phyloP scores from a whole-genome alignment of 768 basidiomycete species.

The Russula sp. region DNA sequence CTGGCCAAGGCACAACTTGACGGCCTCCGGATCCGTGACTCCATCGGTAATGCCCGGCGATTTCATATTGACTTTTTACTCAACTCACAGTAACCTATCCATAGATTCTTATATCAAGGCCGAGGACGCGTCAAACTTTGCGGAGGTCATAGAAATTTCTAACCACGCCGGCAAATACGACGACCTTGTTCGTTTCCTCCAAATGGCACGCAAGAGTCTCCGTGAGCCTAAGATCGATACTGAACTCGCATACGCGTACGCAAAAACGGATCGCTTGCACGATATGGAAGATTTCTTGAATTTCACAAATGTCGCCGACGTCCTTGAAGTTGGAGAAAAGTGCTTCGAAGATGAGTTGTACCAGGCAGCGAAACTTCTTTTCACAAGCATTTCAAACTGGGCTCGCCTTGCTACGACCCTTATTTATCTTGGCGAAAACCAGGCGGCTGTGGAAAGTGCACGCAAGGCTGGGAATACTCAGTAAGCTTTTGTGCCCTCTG shows the following conservation, averaged over 20 bases:
- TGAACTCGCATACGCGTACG: slow-evolving; percentile 96
- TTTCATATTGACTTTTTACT: slow-evolving; percentile 11
- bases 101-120: slow-evolving; percentile 97
- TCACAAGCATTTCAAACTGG: slow-evolving; percentile 98
- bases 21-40: slow-evolving; percentile 95
- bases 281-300: slow-evolving; percentile 99
- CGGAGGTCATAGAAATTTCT: slow-evolving; percentile 94
- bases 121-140: slow-evolving; percentile 89
- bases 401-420: slow-evolving; percentile 96
- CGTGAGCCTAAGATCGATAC: slow-evolving; percentile 98
- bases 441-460: slow-evolving; percentile 98
- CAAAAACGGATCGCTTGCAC: slow-evolving; percentile 94
- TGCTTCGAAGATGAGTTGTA: slow-evolving; percentile 98
- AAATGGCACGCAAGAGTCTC: slow-evolving; percentile 97
- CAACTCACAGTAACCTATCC: not conserved
- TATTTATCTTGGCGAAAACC: slow-evolving; percentile 97
- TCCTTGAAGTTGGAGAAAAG: slow-evolving; percentile 97
- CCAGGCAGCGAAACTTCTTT: slow-evolving; percentile 93
- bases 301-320: slow-evolving; percentile 98
- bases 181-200: slow-evolving; percentile 93
- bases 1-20: slow-evolving; percentile 99
- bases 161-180: slow-evolving; percentile 89
- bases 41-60: slow-evolving; percentile 64
- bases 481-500: slow-evolving; percentile 39
- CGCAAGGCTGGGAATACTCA: slow-evolving; percentile 99